phyloP scores from a whole-genome alignment of 176 grass and related monocot genomes.

The Oryza meridionalis region DNA sequence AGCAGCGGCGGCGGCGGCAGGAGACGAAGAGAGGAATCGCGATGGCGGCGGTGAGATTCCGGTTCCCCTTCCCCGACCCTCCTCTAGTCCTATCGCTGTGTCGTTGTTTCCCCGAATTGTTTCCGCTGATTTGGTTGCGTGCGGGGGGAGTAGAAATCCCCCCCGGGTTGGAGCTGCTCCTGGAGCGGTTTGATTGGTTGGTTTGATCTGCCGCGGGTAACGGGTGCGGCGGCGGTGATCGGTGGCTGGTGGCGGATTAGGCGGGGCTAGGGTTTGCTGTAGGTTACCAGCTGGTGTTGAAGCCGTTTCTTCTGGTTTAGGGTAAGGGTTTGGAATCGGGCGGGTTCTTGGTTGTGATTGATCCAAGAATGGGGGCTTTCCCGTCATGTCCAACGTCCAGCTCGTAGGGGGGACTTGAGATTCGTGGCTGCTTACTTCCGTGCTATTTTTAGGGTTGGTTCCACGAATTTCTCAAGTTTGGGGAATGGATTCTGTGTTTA shows the following conservation, averaged over 20 bases:
- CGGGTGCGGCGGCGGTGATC: background rate
- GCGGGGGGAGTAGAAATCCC: background rate
- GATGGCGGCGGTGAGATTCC: slow-evolving; percentile 28
- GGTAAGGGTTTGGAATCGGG: background rate
- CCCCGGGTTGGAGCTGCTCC: background rate
- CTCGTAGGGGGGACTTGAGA: background rate
- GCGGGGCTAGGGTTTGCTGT: background rate
- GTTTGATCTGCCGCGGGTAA: background rate
- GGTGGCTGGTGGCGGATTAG: background rate
- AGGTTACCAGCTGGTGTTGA: background rate
- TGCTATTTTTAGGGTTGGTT: background rate
- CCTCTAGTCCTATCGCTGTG: too few relatives aligned
- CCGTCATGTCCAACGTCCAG: background rate
- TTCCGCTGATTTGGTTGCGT: background rate
- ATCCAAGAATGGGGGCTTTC: background rate
- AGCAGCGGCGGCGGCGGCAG: background rate
- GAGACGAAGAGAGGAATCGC: background rate
- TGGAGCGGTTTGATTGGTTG: background rate
- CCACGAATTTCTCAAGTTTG: background rate
- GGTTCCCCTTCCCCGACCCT: background rate
- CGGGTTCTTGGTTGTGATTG: background rate
- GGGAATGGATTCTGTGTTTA: background rate
- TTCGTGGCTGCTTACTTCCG: background rate
- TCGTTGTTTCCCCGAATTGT: background rate
- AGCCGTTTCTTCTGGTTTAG: background rate